These are phyloP conservation scores for Calonectria fujianensis DNA, from an alignment of 2,329 filamentous ascomycete species.

Conservation along the genomic window DNA sequence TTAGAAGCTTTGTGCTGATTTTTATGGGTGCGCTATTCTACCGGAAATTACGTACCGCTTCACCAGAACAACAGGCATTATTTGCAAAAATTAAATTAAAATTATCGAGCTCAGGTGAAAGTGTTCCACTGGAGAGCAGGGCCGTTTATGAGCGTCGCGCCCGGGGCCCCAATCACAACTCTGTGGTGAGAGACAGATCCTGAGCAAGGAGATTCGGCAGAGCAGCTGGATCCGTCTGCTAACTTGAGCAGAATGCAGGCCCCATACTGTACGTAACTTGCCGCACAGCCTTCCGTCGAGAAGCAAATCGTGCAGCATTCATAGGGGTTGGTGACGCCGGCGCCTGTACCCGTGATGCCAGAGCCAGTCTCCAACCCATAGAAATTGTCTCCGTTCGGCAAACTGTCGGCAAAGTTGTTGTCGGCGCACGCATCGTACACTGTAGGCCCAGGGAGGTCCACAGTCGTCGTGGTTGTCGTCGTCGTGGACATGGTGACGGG, in stretches of 20 bases:
- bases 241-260: not conserved
- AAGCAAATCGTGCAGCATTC: constrained; percentile 4
- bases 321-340: not conserved
- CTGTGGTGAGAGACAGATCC: not conserved
- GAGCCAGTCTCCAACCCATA: fast-evolving
- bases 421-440: constrained; percentile 4
- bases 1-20: no score
- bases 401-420: constrained; percentile 7
- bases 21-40: no score
- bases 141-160: not conserved
- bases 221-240: not conserved
- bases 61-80: no score
- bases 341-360: fast-evolving
- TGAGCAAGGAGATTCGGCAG: not conserved
- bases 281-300: not conserved
- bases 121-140: not conserved
- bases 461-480: not conserved
- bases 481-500: not conserved
- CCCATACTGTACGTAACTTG: not conserved
- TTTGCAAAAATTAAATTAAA: not conserved
- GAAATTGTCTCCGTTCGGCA: not conserved
- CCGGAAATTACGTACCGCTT: no score
- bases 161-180: fast-evolving
- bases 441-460: not conserved
- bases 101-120: not conserved